These are phyloP conservation scores for Symbiodinium natans DNA, from an alignment of 73 alveolate species.

Conservation along the genomic window DNA sequence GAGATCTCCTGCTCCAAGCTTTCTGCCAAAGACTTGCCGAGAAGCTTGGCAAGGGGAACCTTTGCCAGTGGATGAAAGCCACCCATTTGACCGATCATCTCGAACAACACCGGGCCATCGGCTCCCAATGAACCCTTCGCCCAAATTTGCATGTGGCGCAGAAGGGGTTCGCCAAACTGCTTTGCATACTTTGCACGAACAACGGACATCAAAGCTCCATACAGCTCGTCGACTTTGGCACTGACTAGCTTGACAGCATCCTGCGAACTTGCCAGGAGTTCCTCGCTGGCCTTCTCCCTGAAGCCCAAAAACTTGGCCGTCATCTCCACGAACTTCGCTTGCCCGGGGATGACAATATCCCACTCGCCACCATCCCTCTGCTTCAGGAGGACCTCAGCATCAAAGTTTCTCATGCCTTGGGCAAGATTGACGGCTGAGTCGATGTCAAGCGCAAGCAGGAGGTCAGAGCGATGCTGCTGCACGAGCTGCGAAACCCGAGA, in stretches of 20 bases:
- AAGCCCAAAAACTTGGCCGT: neutral
- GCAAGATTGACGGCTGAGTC: neutral
- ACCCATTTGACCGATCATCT: neutral
- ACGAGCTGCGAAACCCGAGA: neutral
- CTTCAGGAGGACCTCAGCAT: neutral
- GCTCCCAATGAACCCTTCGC: neutral
- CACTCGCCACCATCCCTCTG: slow-evolving; percentile 13
- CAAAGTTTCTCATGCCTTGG: neutral
- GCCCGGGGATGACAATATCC: neutral
- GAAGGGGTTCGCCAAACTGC: neutral
- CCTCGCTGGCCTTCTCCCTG: neutral
- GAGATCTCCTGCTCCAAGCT: neutral
- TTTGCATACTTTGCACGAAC: neutral
- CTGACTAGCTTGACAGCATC: neutral
- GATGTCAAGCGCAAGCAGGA: neutral
- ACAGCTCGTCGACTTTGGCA: neutral
- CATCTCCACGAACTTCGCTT: slow-evolving; percentile 10
- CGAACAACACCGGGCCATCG: neutral
- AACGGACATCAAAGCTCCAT: neutral
- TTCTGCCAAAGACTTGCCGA: neutral
- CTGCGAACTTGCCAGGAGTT: neutral
- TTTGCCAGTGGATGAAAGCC: neutral
- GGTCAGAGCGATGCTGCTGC: neutral
- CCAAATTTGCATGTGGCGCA: too few species aligned
- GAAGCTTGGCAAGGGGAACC: neutral